Evolutionary conservation across 805 yeast species (phyloP), one percentile per base, ranked within the genome.

Genomic region (Candida chauliodis): DNA sequence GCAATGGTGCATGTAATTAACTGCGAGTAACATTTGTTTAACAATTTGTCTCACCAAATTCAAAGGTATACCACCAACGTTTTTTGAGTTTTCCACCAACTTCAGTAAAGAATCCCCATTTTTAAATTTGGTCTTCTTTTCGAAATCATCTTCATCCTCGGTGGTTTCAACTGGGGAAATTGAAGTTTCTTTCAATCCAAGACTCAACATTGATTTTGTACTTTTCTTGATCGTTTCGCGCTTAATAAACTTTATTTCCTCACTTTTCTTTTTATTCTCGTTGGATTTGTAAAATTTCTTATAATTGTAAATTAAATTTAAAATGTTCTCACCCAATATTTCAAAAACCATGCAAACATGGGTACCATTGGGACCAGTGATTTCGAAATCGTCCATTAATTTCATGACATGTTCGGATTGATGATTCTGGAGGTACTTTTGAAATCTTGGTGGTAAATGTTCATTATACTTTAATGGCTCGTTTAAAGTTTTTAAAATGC

Each of bases 261-360:
- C 24, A 14, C 24, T 22, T 17, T 37, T 34, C n/a, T 14, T 18
- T 37, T 28, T 36, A 10, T 17, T 33, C 27, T 35, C 29, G 27
- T 34, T 20, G 8, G 22, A 36, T 11, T 28, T 30, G 32, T 37
- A 32, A 11, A 28, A 36, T 24, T 31, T 54, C 45, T 61, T 73
- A 53, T 70, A 78, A 27, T 78, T 63, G 29, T 71, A 59, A 35
- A 77, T 57, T 38, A 79, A 58, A 38, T 71, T 74, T 36, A 77
- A 55, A 51, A 79, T 59, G 49, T 73, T 79, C 48, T 79, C 84
- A 14, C 84, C 85, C 29, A 79, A 55, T 1, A 79, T 76, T 58
- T 79, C 85, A 43, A 79, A 76, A 3, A 77, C 81, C 81, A 79
- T 78, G 52, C 82, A 77, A 20, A 79, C 71, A 51, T 79, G 86